Percentiles rank a stretch among this genome's conserved stretches.
Conservation (phyloP, 495 filamentous ascomycete species). For the Penicillium robsamsonii region DNA sequence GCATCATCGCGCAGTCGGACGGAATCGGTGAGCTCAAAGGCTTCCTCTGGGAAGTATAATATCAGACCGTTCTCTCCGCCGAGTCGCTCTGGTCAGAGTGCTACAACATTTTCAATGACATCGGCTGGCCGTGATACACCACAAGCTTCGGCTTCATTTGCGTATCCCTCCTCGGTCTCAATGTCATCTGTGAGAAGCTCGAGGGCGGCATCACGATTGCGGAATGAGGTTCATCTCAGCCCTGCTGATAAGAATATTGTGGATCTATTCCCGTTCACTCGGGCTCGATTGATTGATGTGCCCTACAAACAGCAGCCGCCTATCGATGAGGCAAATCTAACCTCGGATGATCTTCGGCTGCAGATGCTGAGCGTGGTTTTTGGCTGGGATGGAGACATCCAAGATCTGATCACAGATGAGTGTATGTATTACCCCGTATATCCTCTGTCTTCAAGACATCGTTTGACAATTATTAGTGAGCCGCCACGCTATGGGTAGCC, state of each 20-base stretch:
- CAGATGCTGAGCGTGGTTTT: constrained; percentile 96
- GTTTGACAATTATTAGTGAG: constrained; percentile 46
- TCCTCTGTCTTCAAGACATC: neutral
- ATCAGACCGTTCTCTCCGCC: constrained; percentile 38
- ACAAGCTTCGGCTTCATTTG: constrained; percentile 38
- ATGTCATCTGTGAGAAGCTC: constrained; percentile 65
- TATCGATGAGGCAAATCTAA: constrained; percentile 62
- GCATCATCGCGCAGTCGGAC: constrained; percentile 62
- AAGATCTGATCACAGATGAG: constrained; percentile 83
- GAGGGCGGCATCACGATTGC: constrained; percentile 66
- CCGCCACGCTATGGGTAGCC: constrained; percentile 67
- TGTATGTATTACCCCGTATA: constrained; percentile 42
- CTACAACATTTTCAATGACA: constrained; percentile 46
- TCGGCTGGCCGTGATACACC: constrained; percentile 40
- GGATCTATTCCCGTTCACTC: constrained; percentile 63
- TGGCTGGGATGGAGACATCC: constrained; percentile 87
- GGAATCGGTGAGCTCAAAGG: constrained; percentile 56
- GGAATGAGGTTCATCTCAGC: constrained; percentile 74
- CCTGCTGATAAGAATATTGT: constrained; percentile 58
- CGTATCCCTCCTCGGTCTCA: constrained; percentile 55
- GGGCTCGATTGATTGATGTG: constrained; percentile 74
- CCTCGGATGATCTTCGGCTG: constrained; percentile 77
- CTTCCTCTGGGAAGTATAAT: constrained; percentile 45
- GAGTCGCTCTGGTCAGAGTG: constrained; percentile 44
- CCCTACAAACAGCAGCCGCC: constrained; percentile 67